These are phyloP conservation scores for Durotheca rogersii DNA, from an alignment of 495 filamentous ascomycete genomes.

Conservation along the genomic window DNA sequence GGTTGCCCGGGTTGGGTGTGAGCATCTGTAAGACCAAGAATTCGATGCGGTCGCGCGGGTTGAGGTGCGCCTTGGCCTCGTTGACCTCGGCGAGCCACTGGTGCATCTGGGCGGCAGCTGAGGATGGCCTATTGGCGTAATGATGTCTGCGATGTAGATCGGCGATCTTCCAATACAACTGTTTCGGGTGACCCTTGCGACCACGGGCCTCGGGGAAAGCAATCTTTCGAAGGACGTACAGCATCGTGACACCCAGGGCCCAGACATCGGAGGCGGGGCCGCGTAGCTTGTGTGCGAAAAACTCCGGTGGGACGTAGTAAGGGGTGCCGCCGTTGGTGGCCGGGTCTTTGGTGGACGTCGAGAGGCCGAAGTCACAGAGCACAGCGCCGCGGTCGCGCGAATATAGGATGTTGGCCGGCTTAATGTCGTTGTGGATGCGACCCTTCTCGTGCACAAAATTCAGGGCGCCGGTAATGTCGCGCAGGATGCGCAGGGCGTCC, in stretches of 20 bases:
- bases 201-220: slow-evolving; percentile 48
- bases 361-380: slow-evolving; percentile 51
- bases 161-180: slow-evolving; percentile 51
- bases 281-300: slow-evolving; percentile 48
- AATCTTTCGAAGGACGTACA: slow-evolving; percentile 50
- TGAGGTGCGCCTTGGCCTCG: slow-evolving; percentile 38
- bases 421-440: slow-evolving; percentile 54
- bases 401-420: slow-evolving; percentile 55
- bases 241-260: slow-evolving; percentile 52
- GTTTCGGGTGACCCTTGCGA: slow-evolving; percentile 42
- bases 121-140: slow-evolving; percentile 18
- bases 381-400: slow-evolving; percentile 52
- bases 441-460: slow-evolving; percentile 49
- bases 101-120: slow-evolving; percentile 47
- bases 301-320: slow-evolving; percentile 54
- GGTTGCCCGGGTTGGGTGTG: slow-evolving; percentile 43
- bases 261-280: slow-evolving; percentile 50
- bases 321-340: slow-evolving; percentile 49
- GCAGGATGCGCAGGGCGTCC: slow-evolving; percentile 47
- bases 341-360: slow-evolving; percentile 41
- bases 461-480: slow-evolving; percentile 46
- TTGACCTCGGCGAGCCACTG: slow-evolving; percentile 49
- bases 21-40: slow-evolving; percentile 48
- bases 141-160: slow-evolving; percentile 36
- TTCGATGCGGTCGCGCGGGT: slow-evolving; percentile 43